Evolutionary conservation across 164 flowering plant species (phyloP).

Genomic region (Vitis labrusca): DNA sequence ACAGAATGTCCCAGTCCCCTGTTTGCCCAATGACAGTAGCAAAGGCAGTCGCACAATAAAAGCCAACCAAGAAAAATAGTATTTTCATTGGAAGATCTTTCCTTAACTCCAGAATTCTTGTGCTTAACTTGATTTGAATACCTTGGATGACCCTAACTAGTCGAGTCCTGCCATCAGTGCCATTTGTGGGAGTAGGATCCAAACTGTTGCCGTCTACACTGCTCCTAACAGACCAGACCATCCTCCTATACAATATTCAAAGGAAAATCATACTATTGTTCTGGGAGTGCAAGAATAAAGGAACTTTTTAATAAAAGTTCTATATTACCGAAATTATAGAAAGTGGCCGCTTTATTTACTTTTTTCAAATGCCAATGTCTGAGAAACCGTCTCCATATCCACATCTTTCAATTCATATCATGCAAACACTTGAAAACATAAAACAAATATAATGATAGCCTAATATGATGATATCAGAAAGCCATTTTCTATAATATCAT

Average conservation of each 20-base stretch:
- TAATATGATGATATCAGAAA: too few relatives aligned
- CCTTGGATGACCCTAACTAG: constrained; percentile 52
- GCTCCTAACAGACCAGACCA: constrained; percentile 55
- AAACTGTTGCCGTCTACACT: constrained; percentile 43
- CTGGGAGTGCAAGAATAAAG: too few relatives aligned
- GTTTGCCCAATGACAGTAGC: constrained; percentile 97
- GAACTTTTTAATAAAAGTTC: too few relatives aligned
- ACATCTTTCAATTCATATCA: too few relatives aligned
- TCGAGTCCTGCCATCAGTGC: constrained; percentile 51
- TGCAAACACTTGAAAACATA: too few relatives aligned
- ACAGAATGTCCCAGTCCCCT: constrained; percentile 95
- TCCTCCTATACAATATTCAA: constrained; percentile 42
- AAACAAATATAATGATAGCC: too few relatives aligned
- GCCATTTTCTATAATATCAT: too few relatives aligned
- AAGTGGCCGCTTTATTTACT: too few relatives aligned
- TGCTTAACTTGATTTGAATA: constrained; percentile 45
- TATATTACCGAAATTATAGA: too few relatives aligned
- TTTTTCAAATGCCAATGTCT: too few relatives aligned
- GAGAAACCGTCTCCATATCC: too few relatives aligned
- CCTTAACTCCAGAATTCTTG: constrained; percentile 53
- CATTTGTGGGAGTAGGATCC: constrained; percentile 44
- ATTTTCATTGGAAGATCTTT: constrained; percentile 73
- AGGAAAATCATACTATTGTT: constrained; percentile 1
- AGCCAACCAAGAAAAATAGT: constrained; percentile 84
- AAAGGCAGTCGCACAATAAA: constrained; percentile 94